Evolutionary conservation across 2,329 filamentous ascomycete species (phyloP), one percentile per base, ranked within the genome.

Genomic region (Arthroderma sp.): DNA sequence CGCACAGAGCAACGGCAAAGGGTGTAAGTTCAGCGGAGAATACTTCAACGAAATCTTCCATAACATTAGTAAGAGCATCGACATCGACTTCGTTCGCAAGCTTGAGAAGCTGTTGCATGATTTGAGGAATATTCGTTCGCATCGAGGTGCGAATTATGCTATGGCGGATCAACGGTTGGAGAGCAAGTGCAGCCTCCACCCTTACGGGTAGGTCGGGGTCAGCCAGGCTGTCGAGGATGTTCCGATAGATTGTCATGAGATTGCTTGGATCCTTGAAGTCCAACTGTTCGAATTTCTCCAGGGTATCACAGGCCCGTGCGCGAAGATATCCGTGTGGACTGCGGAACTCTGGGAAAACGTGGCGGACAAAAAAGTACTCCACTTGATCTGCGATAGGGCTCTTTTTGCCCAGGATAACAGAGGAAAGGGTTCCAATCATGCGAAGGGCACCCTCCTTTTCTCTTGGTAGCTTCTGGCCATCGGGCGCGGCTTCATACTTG

Each of bases 31-130:
- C 93, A 2, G 89, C 81, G n/a, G 93, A 91, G 68, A 98, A 98
- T 1, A 97, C 91, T 72, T 98, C 93, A 49, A 98, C 93, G 68
- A 98, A 98, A 68, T 98, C 93, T 73, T 98, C 93, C 93, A 98
- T 98, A 39, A 98, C 93, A 67, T 97, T 97, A 21, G 93, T 91
- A 41, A 98, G 79, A 4, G 93, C 91, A 71, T 98, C 93, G 52
- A 98, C 91, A 68, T 98, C 93, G 59, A 94, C 93, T 73, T 98
- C 93, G 68, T 98, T 98, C 28, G 93, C 91, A 58, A 98, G 78
- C 76, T 97, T 97, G 56, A 98, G 79, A 13, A 98, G 80, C 73
- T 98, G 91, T 74, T 97, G 94, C 93, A 98, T 98, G 67, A 98
- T 97, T 67, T 95, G 94, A 15, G 93, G 91, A 63, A 98, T 98